Conservation (phyloP, 495 filamentous ascomycete species). For the Talaromyces trachyspermus region DNA sequence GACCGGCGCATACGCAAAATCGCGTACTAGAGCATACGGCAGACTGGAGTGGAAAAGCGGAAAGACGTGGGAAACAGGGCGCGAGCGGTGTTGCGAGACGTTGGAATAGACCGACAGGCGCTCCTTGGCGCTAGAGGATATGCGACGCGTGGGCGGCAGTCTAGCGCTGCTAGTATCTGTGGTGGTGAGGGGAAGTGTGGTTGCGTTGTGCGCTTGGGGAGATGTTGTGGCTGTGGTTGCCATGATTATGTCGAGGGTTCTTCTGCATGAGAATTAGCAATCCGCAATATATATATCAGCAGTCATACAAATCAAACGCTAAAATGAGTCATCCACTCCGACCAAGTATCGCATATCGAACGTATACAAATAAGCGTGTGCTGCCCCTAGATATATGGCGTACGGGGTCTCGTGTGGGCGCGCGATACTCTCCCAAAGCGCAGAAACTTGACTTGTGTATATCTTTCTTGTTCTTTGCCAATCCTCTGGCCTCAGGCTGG, state of each 20-base stretch:
- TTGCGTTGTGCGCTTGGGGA: constrained; percentile 35
- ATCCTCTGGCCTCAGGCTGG: too few species aligned
- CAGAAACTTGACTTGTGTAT: too few species aligned
- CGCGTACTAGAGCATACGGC: constrained; percentile 82
- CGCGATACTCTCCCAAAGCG: too few species aligned
- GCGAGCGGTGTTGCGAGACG: constrained; percentile 54
- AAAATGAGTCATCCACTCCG: constrained; percentile 1
- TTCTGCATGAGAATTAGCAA: too few species aligned
- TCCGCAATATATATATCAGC: too few species aligned
- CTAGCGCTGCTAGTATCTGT: constrained; percentile 32
- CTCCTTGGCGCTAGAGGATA: constrained; percentile 65
- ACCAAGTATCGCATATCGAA: constrained; percentile 3
- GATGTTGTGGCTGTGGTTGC: constrained; percentile 54
- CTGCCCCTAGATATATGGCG: too few species aligned
- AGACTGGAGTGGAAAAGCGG: constrained; percentile 82
- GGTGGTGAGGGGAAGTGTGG: constrained; percentile 31
- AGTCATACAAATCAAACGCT: too few species aligned
- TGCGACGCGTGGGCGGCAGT: constrained; percentile 48
- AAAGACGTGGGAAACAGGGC: constrained; percentile 70
- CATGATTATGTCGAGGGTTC: too few species aligned
- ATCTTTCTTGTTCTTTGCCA: too few species aligned
- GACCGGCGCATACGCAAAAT: constrained; percentile 82
- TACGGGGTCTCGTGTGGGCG: too few species aligned
- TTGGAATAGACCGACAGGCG: constrained; percentile 63
- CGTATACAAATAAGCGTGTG: not conserved